A percentile compares a stretch with the other conserved stretches of the same genome.
Conservation (phyloP, 108 stramenopile species). For the Conticribra weissflogii region DNA sequence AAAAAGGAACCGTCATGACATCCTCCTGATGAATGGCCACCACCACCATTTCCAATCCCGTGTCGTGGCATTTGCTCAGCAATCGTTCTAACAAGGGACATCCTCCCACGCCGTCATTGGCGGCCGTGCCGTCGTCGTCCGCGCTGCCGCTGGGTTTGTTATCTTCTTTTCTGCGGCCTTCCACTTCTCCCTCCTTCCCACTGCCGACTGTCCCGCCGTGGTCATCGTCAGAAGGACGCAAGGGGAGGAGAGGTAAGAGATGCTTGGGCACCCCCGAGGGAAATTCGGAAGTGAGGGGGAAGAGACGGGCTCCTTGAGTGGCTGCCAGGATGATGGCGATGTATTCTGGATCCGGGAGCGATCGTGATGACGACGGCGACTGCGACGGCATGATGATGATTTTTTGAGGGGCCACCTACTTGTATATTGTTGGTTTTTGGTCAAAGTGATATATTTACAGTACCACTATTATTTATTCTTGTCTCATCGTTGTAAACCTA, state of each 20-base stretch:
- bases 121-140: no score
- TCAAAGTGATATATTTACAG: no score
- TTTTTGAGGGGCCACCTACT: no score
- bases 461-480: no score
- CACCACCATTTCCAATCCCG: conserved; percentile 54
- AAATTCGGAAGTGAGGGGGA: conserved; percentile 67
- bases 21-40: conserved; percentile 63
- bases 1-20: conserved; percentile 49
- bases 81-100: conserved; percentile 56
- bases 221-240: conserved; percentile 15
- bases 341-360: conserved; percentile 42
- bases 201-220: not conserved
- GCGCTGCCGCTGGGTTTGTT: no score
- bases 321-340: conserved; percentile 72
- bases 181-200: no score
- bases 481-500: no score
- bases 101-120: no score
- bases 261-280: conserved; percentile 63
- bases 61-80: conserved; percentile 21
- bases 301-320: conserved; percentile 71
- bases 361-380: not conserved
- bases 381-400: not conserved
- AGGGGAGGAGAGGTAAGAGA: conserved; percentile 53
- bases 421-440: no score
- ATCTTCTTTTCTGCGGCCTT: no score